Evolutionary conservation across 352 stramenopile species (phyloP).

Genomic region (Thalassiosira allenii): DNA sequence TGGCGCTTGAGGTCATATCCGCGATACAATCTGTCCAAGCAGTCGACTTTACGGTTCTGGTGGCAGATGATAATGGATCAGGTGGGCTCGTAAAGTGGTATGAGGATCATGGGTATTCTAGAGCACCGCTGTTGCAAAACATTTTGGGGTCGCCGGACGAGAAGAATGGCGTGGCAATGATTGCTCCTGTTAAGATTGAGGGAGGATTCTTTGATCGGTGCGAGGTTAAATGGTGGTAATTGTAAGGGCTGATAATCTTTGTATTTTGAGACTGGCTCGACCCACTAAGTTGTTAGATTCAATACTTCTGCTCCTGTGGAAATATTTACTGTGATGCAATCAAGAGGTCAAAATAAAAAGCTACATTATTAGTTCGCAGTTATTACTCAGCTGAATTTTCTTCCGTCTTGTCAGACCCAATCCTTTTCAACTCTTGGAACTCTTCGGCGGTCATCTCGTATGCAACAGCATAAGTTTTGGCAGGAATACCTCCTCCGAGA

Average conservation of each 20-base stretch:
- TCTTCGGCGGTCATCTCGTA: conserved; percentile 44
- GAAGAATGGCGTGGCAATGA: conserved; percentile 80
- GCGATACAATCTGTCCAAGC: conserved; percentile 74
- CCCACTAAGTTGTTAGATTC: too few species aligned
- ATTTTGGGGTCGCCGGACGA: conserved; percentile 69
- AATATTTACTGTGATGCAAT: background rate
- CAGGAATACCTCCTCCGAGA: conserved; percentile 70
- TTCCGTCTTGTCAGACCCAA: background rate
- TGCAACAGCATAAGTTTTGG: conserved; percentile 38
- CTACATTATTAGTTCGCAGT: background rate
- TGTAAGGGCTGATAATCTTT: background rate
- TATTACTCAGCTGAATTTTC: conserved; percentile 5
- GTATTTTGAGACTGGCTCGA: too few species aligned
- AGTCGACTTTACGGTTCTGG: conserved; percentile 79
- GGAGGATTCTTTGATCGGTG: conserved; percentile 62
- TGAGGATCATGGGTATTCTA: conserved; percentile 66
- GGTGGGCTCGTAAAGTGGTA: conserved; percentile 80
- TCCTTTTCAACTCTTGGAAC: conserved; percentile 39
- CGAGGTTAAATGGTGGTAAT: conserved; percentile 79
- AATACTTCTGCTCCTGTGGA: too few species aligned
- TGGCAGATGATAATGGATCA: conserved; percentile 78
- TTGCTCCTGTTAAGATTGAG: conserved; percentile 63
- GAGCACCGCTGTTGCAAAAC: conserved; percentile 75
- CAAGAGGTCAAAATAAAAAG: background rate
- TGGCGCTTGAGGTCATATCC: conserved; percentile 80